Evolutionary conservation across 2,329 filamentous ascomycete species (phyloP).

Genomic region (Gremmenia infestans): DNA sequence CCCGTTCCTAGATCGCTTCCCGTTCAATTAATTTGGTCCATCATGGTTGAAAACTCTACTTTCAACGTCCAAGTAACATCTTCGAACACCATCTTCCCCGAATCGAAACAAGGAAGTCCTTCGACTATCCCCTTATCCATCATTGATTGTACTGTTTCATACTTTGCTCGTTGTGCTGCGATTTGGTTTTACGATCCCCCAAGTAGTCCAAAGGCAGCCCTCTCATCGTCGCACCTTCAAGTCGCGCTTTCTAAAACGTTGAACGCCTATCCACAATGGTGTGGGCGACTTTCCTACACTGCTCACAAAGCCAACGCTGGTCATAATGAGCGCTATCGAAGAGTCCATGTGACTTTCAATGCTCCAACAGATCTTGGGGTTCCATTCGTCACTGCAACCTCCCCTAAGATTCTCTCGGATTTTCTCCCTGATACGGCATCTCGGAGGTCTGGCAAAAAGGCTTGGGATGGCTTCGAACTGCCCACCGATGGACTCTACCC

Average conservation of each 20-base stretch:
- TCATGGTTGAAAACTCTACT: conserved; percentile 4
- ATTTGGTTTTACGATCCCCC: conserved; percentile 41
- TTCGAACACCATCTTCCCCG: conserved; percentile 17
- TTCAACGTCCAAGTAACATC: conserved; percentile 18
- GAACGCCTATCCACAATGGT: conserved; percentile 38
- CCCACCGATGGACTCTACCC: conserved; percentile 34
- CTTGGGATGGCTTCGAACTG: conserved; percentile 34
- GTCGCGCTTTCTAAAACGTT: conserved; percentile 34
- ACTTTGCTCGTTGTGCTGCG: conserved; percentile 37
- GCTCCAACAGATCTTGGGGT: conserved; percentile 38
- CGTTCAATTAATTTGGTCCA: neutral
- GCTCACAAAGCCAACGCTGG: conserved; percentile 21
- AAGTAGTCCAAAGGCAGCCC: conserved; percentile 3
- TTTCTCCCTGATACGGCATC: conserved; percentile 30
- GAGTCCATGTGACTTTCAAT: conserved; percentile 35
- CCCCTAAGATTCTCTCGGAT: conserved; percentile 24
- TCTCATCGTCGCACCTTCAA: conserved; percentile 16
- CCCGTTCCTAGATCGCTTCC: neutral
- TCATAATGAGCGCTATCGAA: conserved; percentile 32
- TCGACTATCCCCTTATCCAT: conserved; percentile 34
- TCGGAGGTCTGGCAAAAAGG: conserved; percentile 20
- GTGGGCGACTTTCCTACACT: conserved; percentile 38
- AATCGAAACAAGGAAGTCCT: conserved; percentile 2
- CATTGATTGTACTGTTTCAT: conserved; percentile 38
- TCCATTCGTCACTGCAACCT: conserved; percentile 34